Evolutionary conservation across 176 grass and related monocot genomes (phyloP).

Genomic region (Hordeum vulgare): MorexV3_pseudomolecules_assembly NC_058523.1:549053891-549054390

Average conservation of each 20-base stretch:
- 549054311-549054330: not conserved
- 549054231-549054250: not conserved
- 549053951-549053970: constrained; percentile 36
- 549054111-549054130: constrained; percentile 27
- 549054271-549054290: not conserved
- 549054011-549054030: constrained; percentile 21
- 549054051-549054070: constrained; percentile 39
- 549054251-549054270: no score
- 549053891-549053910: constrained; percentile 50
- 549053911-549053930: constrained; percentile 30
- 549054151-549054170: constrained; percentile 42
- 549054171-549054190: not conserved
- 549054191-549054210: constrained; percentile 32
- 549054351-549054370: constrained; percentile 35
- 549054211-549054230: constrained; percentile 21
- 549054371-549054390: constrained; percentile 30
- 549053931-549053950: constrained; percentile 10
- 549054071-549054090: constrained; percentile 45
- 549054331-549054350: constrained; percentile 35
- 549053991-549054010: constrained; percentile 30
- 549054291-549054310: constrained; percentile 26
- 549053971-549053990: constrained; percentile 31
- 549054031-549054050: constrained; percentile 35
- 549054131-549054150: constrained; percentile 32
- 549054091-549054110: constrained; percentile 34